Conservation (phyloP, 495 filamentous ascomycete genomes). For the Penicillium malachiteum region DNA sequence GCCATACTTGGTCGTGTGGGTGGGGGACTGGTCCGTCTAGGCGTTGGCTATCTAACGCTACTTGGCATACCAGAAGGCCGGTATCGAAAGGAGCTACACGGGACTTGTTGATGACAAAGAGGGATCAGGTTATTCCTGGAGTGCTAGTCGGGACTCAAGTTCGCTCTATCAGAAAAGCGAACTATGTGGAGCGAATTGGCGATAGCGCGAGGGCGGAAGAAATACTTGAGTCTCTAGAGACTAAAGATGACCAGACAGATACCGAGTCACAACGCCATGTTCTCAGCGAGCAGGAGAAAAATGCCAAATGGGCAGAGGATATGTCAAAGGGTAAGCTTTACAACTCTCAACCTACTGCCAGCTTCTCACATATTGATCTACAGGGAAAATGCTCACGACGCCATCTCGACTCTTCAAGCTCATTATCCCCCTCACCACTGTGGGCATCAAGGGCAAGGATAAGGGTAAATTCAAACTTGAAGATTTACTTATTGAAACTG, state of each 20-base stretch:
- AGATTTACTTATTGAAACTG: constrained; percentile 21
- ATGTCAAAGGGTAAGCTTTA: constrained; percentile 60
- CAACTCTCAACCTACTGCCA: background rate
- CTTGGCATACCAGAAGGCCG: background rate
- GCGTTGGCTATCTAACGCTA: background rate
- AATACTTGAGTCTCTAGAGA: constrained; percentile 18
- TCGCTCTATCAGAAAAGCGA: constrained; percentile 19
- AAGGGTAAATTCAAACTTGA: constrained; percentile 44
- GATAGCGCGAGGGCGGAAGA: constrained; percentile 25
- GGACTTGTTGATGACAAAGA: background rate
- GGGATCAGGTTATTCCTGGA: background rate
- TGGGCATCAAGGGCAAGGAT: constrained; percentile 49
- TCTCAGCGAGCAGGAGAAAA: constrained; percentile 8
- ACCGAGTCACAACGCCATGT: constrained; percentile 8
- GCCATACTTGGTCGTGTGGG: constrained; percentile 1
- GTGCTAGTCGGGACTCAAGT: constrained; percentile 7
- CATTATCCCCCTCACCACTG: constrained; percentile 72
- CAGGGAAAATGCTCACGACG: constrained; percentile 87
- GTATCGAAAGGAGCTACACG: background rate
- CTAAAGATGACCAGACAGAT: constrained; percentile 10
- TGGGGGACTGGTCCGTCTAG: background rate
- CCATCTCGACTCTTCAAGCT: constrained; percentile 88
- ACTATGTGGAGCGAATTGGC: constrained; percentile 16
- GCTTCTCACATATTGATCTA: background rate
- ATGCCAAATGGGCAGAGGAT: constrained; percentile 47